Evolutionary conservation across 441 rosid genomes (phyloP), one percentile per base, ranked within the genome.

Genomic region (Pelargonium fulgidum): DNA sequence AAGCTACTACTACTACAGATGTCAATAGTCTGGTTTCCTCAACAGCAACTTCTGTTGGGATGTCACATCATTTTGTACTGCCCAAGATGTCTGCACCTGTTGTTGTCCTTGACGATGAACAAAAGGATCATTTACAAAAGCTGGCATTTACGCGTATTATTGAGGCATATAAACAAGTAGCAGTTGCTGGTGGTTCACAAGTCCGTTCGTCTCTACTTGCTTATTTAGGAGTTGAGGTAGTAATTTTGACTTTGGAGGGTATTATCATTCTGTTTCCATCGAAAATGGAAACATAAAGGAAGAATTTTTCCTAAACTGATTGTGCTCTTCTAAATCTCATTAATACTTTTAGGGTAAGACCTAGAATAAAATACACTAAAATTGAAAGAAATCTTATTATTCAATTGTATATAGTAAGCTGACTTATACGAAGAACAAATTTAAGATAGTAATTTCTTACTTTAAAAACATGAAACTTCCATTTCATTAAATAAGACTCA

Each of bases 61-160:
- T 85, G 56, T 69, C 89, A 66, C 64, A 75, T 74, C 76, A 75
- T 69, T 71, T 86, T 83, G 76, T 81, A 71, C 85, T 92, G 77
- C 98, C 99, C 74, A 89, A 89, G 87, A 86, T 95, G 88, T 84
- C 87, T 33, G 98, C 97, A 70, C 96, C 98, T 79, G 91, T 95
- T 77, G 84, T 95, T 22, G 75, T 74, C 77, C 93, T 92, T 76
- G 75, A 84, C 54, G 97, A 88, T 76, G 96, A 83, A 70, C 87
- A 86, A 84, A 90, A 84, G 81, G 99, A 91, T 84, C 83, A 80
- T 75, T 77, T 91, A 79, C 99, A 95, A 79, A 88, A 76, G 75
- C 81, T 84, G 79, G 86, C 89, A 67, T 86, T 84, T 70, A 75
- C 75, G 56, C 96, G 87, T 68, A 91, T 95, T 72, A 71, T 89